These are phyloP conservation scores for Moesziomyces globuligerus DNA, from an alignment of 1,284 basidiomycete genomes.

Conservation along the genomic window DNA sequence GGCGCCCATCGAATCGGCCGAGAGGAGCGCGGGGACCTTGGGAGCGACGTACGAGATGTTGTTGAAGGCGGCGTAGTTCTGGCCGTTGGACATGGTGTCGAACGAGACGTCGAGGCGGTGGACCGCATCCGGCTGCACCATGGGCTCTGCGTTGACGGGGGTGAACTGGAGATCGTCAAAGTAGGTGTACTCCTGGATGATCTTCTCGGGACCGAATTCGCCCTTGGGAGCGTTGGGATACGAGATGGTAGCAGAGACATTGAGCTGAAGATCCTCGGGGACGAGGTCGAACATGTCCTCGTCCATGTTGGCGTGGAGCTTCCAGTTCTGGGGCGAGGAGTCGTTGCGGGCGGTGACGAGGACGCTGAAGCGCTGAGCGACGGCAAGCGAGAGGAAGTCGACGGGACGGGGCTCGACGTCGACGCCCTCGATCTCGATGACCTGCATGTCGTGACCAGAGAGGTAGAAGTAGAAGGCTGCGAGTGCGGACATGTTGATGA, in stretches of 20 bases:
- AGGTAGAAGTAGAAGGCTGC: conserved; percentile 56
- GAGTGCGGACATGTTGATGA: conserved; percentile 71
- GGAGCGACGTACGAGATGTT: conserved; percentile 71
- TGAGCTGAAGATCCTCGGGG: conserved; percentile 57
- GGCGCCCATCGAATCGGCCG: conserved; percentile 41
- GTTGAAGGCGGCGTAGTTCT: conserved; percentile 68
- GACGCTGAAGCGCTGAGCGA: conserved; percentile 56
- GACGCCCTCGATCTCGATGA: conserved; percentile 60
- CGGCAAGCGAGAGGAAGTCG: conserved; percentile 42
- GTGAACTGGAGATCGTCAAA: conserved; percentile 69
- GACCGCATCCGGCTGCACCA: conserved; percentile 66
- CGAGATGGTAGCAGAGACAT: conserved; percentile 55
- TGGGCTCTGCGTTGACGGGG: conserved; percentile 65
- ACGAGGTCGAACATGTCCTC: conserved; percentile 69
- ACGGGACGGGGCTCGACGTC: conserved; percentile 36
- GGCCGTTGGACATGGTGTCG: conserved; percentile 69
- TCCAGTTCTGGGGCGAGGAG: conserved; percentile 79
- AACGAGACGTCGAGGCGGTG: conserved; percentile 69
- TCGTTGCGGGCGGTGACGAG: conserved; percentile 77
- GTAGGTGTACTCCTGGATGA: conserved; percentile 56
- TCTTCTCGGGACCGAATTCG: conserved; percentile 35
- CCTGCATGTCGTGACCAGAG: conserved; percentile 45
- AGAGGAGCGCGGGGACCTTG: conserved; percentile 52
- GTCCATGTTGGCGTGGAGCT: conserved; percentile 89
- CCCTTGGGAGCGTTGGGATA: conserved; percentile 42